These are phyloP conservation scores for Mollisiaceae sp. DNA, from an alignment of 2,329 filamentous ascomycete species.

Conservation along the genomic window DNA sequence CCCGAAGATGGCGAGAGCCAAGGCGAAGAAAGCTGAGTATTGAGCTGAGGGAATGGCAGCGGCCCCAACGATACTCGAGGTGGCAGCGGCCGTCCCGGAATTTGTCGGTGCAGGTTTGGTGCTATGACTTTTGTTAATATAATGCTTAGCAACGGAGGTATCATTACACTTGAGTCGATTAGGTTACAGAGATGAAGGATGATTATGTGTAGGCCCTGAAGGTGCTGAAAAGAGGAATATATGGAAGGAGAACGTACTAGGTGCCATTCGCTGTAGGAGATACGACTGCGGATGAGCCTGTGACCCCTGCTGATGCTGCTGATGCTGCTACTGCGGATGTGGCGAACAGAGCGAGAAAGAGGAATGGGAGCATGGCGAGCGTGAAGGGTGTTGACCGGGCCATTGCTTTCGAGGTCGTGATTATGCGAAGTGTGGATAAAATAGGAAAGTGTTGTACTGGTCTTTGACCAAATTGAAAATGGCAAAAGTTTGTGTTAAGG, in stretches of 20 bases:
- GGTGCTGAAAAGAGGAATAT: background rate
- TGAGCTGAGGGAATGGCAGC: background rate
- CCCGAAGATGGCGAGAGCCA: background rate
- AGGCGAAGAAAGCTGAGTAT: conserved; percentile 15
- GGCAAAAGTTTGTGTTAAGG: background rate
- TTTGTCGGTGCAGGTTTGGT: conserved; percentile 11
- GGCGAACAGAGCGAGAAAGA: conserved; percentile 14
- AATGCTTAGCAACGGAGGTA: background rate
- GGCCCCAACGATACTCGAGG: background rate
- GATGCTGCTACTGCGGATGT: conserved; percentile 9
- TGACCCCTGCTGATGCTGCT: background rate
- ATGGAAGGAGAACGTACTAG: conserved; percentile 15
- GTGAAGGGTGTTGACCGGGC: conserved; percentile 14
- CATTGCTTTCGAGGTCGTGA: conserved; percentile 13
- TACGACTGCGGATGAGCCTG: background rate
- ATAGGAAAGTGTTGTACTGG: background rate
- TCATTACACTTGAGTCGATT: no score
- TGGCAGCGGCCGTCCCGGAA: background rate
- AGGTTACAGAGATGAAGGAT: background rate
- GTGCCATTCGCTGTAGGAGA: conserved; percentile 19
- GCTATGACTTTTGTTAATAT: background rate
- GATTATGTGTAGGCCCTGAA: background rate
- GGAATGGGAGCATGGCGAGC: conserved; percentile 3
- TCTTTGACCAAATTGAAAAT: background rate
- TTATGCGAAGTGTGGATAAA: background rate